These are phyloP conservation scores for Irpex lacteus DNA, from an alignment of 1,284 basidiomycete genomes.

Conservation along the genomic window DNA sequence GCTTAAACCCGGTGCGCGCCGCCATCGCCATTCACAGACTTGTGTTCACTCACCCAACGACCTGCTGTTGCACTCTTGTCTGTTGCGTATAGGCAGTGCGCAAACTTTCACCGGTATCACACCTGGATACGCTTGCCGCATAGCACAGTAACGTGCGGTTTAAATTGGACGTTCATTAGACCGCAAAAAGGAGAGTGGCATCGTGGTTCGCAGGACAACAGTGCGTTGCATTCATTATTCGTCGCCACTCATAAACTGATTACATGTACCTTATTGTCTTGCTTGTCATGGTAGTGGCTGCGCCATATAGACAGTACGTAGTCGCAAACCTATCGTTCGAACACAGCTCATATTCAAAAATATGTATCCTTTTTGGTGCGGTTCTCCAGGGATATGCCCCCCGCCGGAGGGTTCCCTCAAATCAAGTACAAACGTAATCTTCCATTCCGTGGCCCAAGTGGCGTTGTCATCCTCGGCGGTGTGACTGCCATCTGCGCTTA, in stretches of 20 bases:
- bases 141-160: background rate
- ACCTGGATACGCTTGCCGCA: background rate
- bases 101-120: background rate
- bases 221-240: constrained; percentile 5
- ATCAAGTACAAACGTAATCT: constrained; percentile 97
- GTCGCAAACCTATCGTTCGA: constrained; percentile 15
- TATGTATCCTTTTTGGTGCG: background rate
- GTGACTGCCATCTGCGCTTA: constrained; percentile 85
- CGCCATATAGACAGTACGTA: constrained; percentile 64
- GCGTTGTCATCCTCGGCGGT: constrained; percentile 82
- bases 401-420: constrained; percentile 88
- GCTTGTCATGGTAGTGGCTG: constrained; percentile 48
- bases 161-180: background rate
- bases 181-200: constrained; percentile 2
- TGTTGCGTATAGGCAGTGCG: background rate
- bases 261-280: constrained; percentile 1
- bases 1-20: constrained; percentile 9
- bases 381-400: constrained; percentile 87
- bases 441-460: constrained; percentile 89
- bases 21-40: constrained; percentile 6
- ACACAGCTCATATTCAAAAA: constrained; percentile 3
- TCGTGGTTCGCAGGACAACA: constrained; percentile 9
- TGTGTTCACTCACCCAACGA: background rate
- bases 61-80: background rate
- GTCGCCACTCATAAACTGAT: constrained; percentile 7